Base-by-base conservation (phyloP, 2,329 filamentous ascomycete species). In the Plectosphaerella plurivora region DNA sequence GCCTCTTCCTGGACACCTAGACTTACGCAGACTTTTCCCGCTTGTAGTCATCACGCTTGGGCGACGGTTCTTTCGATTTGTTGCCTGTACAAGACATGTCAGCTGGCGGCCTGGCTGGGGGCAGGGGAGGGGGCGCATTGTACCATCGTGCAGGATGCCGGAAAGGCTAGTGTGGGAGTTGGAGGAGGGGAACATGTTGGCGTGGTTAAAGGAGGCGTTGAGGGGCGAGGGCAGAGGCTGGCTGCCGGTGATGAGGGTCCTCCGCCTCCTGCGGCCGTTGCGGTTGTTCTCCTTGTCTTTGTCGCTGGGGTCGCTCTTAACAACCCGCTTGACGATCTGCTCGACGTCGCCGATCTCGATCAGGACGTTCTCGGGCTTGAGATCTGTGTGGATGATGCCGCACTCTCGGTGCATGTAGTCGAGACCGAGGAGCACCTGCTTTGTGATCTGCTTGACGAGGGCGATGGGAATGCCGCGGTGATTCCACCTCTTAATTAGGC, bases 301-400 rank as follows among this genome's bases (percentile, higher is more conserved):
- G 55, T 88, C 87, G 52, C 63, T 66, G 51, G 73, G 64, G 48
- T 94, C 89, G 56, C 86, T 89, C 71, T 96, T 93, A 51, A 99
- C 93, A 58, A 95, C 93, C 55, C 89, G 91, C 73, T 96, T 93
- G 53, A 99, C 94, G 57, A 97, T 97, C 71, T 97, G 91, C 75
- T 99, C 94, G 48, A 99, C 94, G 63, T 99, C 94, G 60, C 94
- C 94, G 65, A 99, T 97, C 73, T 99, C 94, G 67, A 99, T 97
- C 59, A 99, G 78, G 33, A 99, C 94, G 66, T 99, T 99, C 69
- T 99, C 94, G 47, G 94, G 94, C 72, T 99, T 97, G 61, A 97
- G 75, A 67, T 97, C 93, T 55, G 94, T 97, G 72, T 99, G 94
- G 65, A 99, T 97, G 73, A 99, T 97, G 66, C 94, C 94, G 72